Evolutionary conservation across 805 yeast species (phyloP), one percentile per base, ranked within the genome.

Genomic region (Wickerhamomyces sydowiorum): DNA sequence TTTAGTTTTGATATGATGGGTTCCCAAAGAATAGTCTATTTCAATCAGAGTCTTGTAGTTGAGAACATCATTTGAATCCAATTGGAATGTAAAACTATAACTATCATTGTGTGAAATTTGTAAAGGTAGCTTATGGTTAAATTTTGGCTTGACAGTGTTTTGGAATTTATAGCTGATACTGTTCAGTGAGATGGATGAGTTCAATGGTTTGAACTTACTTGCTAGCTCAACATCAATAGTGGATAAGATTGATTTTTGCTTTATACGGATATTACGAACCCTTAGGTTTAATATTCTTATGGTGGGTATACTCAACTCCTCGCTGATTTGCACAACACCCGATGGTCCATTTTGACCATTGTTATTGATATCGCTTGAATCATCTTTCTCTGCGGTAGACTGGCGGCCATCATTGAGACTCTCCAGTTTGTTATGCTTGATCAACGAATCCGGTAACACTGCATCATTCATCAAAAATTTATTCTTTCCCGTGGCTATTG

Each of bases 191-290:
- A 56, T 50, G 13, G 37, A 29, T 1, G 53, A 42, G 5, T 44
- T 44, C n/a, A 40, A 33, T 12, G 46, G 48, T 33, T 52, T 55
- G 14, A 75, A 56, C 27, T 59, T 69, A 3, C 70, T 73, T 1
- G 78, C 66, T 2, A 70, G 60, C 43, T 73, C 78, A 10, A 76
- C 56, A 40, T 70, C 75, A 36, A 76, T 54, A 1, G 76, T 70
- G 1, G 78, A 68, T n/a, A 76, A 53, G 2, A 76, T 49, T 3
- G 67, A 52, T 42, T 69, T 60, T 8, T 77, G 75, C 5, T 75
- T 73, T 5, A 78, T 70, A 44, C 69, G 70, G 7, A 75, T 65
- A 24, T 75, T 70, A 36, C 72, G 62, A 15, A 76, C 56, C 40
- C 69, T 64, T 6, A 76, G 60, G n/a, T 71, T 69, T 31, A 76